Conservation (phyloP, 768 basidiomycete species). For the Lactifluus hygrophoroides region DNA sequence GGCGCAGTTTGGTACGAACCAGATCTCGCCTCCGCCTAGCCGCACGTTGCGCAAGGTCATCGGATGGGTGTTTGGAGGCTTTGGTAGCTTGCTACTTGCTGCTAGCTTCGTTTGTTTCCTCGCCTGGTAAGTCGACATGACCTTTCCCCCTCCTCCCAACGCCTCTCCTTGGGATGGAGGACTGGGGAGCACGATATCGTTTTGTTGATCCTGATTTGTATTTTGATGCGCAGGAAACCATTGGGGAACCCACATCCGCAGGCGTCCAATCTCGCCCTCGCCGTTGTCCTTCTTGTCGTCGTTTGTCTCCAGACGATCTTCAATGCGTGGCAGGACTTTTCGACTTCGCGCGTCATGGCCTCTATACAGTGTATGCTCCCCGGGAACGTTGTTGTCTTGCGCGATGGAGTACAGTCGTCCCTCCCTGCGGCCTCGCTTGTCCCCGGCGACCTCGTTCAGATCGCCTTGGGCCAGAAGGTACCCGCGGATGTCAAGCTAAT, state of each 20-base stretch:
- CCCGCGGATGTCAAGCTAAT: constrained; percentile 66
- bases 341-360: constrained; percentile 49
- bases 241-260: constrained; percentile 47
- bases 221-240: constrained; percentile 37
- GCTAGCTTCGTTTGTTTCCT: constrained; percentile 49
- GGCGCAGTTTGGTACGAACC: too few relatives aligned
- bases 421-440: constrained; percentile 55
- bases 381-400: constrained; percentile 51
- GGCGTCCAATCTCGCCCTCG: constrained; percentile 51
- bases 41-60: too few relatives aligned
- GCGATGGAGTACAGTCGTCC: constrained; percentile 38
- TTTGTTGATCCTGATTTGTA: too few relatives aligned
- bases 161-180: too few relatives aligned
- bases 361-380: constrained; percentile 61
- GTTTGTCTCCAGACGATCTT: constrained; percentile 33
- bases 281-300: constrained; percentile 44
- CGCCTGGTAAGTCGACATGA: too few relatives aligned
- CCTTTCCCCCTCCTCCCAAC: too few relatives aligned
- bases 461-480: constrained; percentile 58
- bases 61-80: too few relatives aligned
- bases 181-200: neutral
- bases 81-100: too few relatives aligned
- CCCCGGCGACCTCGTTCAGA: constrained; percentile 55
- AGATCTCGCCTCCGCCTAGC: too few relatives aligned
- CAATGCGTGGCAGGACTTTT: constrained; percentile 49